Evolutionary conservation across 78 protist species (phyloP).

Genomic region (Dictyostelium citrinum): DNA sequence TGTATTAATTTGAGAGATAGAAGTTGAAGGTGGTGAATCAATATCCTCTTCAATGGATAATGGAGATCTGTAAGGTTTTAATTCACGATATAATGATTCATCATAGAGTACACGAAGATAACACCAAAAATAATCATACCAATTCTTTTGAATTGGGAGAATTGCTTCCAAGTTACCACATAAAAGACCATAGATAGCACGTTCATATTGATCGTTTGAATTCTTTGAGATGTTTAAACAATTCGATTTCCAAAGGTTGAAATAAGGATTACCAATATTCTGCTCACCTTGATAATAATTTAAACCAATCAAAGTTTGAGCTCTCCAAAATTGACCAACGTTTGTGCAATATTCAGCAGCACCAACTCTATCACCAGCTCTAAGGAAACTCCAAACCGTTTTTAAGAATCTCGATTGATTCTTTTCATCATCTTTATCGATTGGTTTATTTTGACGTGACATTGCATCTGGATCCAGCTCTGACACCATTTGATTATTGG

Average conservation of each 20-base stretch:
- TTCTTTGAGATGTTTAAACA: not conserved
- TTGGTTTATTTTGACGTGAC: not conserved
- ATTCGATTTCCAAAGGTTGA: constrained; percentile 45
- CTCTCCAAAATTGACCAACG: constrained; percentile 55
- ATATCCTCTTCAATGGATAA: constrained; percentile 28
- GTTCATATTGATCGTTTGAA: constrained; percentile 9
- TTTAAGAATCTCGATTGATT: constrained; percentile 1
- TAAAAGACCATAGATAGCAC: constrained; percentile 41
- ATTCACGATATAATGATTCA: not conserved
- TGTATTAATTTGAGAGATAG: not conserved
- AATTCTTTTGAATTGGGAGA: constrained; percentile 12
- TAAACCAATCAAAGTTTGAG: constrained; percentile 35
- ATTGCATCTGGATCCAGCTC: constrained; percentile 53
- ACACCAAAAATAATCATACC: constrained; percentile 71
- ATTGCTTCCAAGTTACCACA: constrained; percentile 1
- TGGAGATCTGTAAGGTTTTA: not conserved
- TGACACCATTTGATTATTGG: not conserved
- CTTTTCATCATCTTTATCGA: constrained; percentile 18
- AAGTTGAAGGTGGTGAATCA: not conserved
- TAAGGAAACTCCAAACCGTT: constrained; percentile 26
- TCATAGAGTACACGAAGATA: constrained; percentile 16
- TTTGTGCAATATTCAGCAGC: constrained; percentile 2
- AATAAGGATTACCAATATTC: constrained; percentile 42
- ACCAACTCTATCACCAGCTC: constrained; percentile 34
- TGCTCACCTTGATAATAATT: not conserved